Conservation (phyloP, 2,329 filamentous ascomycete species). For the Thielaviopsis euricoi region DNA sequence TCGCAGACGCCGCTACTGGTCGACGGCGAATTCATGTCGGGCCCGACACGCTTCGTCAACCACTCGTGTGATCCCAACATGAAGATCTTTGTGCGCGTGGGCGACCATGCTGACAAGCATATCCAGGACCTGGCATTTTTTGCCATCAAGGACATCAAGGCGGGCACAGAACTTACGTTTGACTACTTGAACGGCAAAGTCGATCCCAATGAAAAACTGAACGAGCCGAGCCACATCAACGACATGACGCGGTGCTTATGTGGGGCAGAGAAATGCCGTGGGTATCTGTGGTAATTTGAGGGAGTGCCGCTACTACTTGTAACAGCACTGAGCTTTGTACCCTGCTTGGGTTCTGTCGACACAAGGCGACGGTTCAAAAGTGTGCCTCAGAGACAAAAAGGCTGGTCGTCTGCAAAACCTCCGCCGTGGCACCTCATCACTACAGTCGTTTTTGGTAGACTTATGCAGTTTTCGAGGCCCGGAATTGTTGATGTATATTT, state of each 20-base stretch:
- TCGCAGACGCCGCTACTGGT: constrained; percentile 41
- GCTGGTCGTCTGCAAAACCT: too few relatives aligned
- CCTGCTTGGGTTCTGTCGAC: too few relatives aligned
- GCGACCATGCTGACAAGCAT: constrained; percentile 56
- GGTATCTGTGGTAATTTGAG: constrained; percentile 44
- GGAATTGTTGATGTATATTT: background rate
- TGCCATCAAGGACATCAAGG: constrained; percentile 47
- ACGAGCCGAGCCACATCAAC: constrained; percentile 22
- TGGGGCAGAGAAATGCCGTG: constrained; percentile 47
- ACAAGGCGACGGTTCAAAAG: too few relatives aligned
- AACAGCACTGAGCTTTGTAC: background rate
- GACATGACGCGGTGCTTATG: constrained; percentile 47
- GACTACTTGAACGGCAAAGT: constrained; percentile 58
- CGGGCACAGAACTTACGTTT: constrained; percentile 58
- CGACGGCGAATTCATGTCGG: constrained; percentile 61
- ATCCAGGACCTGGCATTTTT: constrained; percentile 68
- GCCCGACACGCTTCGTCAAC: constrained; percentile 68
- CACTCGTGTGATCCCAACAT: constrained; percentile 69
- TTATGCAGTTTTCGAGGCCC: background rate
- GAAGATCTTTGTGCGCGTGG: constrained; percentile 62
- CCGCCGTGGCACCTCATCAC: too few relatives aligned
- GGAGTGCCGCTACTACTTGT: too few relatives aligned
- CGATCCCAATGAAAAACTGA: constrained; percentile 28
- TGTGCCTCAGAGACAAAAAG: too few relatives aligned
- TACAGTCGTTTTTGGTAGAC: too few relatives aligned